These are phyloP conservation scores for Elaeis oleifera DNA, from an alignment of 202 grass and related monocot genomes.

Conservation along the genomic window DNA sequence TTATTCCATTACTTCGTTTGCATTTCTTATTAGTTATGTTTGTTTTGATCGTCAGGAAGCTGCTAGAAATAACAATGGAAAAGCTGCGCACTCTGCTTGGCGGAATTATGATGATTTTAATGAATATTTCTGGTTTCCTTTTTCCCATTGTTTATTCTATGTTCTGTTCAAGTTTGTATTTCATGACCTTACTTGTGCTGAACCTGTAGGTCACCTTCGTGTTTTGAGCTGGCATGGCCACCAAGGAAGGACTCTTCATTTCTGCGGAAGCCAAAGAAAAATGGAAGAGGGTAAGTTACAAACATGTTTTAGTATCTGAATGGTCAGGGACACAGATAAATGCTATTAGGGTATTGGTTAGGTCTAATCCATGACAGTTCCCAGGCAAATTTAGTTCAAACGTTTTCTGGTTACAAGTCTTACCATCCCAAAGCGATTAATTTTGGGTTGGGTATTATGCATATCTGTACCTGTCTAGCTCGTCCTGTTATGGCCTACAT, in stretches of 20 bases:
- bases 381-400: no score
- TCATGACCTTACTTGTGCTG: conserved; percentile 8
- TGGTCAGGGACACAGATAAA: no score
- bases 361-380: no score
- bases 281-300: conserved; percentile 65
- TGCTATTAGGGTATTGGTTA: no score
- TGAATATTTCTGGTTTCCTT: conserved; percentile 85
- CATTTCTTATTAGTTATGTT: conserved; percentile 5
- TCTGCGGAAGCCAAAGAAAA: conserved; percentile 53
- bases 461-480: no score
- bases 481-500: no score
- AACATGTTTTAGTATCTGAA: background rate
- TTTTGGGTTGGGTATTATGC: no score
- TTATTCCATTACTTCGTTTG: background rate
- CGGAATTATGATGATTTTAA: conserved; percentile 99
- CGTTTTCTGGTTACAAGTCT: no score
- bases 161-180: no score
- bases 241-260: conserved; percentile 52
- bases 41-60: conserved; percentile 53
- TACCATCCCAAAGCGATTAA: no score
- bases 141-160: conserved; percentile 11
- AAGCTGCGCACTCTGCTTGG: conserved; percentile 77
- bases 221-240: conserved; percentile 70
- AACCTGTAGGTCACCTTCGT: conserved; percentile 60
- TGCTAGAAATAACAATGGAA: conserved; percentile 64